Percentiles rank a stretch among this genome's conserved stretches.
Conservation (phyloP, 345 rosid species). For the Brassica napus region DNA sequence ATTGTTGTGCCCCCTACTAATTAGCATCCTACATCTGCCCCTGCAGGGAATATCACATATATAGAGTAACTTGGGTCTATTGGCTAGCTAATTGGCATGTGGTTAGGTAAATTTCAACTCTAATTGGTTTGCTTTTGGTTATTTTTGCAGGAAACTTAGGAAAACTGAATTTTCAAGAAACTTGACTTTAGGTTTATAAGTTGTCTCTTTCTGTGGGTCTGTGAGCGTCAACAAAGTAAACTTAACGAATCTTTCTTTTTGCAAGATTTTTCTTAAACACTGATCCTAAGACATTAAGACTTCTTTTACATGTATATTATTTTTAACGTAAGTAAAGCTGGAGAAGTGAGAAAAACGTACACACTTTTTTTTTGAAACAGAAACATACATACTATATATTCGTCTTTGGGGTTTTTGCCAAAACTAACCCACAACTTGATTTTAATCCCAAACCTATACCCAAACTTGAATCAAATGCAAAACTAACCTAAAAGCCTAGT, state of each 20-base stretch:
- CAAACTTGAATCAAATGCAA: too few relatives aligned
- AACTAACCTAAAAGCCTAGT: too few relatives aligned
- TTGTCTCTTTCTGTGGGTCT: not conserved
- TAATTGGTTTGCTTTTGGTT: slow-evolving; percentile 30
- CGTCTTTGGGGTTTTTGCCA: not conserved
- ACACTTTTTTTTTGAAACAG: not conserved
- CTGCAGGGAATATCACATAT: not conserved
- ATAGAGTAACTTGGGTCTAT: not conserved
- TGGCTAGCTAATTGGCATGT: slow-evolving; percentile 17
- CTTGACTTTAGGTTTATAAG: slow-evolving; percentile 25
- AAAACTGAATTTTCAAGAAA: slow-evolving; percentile 37
- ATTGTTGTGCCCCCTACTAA: too few relatives aligned
- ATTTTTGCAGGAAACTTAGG: slow-evolving; percentile 30
- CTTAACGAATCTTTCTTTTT: slow-evolving; percentile 30
- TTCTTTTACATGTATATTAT: not conserved
- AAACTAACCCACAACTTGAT: too few relatives aligned
- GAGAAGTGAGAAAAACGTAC: slow-evolving; percentile 2
- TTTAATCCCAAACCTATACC: too few relatives aligned
- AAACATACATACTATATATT: not conserved
- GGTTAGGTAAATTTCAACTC: slow-evolving; percentile 33
- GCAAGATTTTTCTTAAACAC: slow-evolving; percentile 28
- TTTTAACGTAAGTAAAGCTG: not conserved
- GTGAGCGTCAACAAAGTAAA: slow-evolving; percentile 30
- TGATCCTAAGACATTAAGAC: slow-evolving; percentile 15
- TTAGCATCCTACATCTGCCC: too few relatives aligned